Evolutionary conservation across 2,329 filamentous ascomycete species (phyloP).

Genomic region (Fulvia fulva): DNA sequence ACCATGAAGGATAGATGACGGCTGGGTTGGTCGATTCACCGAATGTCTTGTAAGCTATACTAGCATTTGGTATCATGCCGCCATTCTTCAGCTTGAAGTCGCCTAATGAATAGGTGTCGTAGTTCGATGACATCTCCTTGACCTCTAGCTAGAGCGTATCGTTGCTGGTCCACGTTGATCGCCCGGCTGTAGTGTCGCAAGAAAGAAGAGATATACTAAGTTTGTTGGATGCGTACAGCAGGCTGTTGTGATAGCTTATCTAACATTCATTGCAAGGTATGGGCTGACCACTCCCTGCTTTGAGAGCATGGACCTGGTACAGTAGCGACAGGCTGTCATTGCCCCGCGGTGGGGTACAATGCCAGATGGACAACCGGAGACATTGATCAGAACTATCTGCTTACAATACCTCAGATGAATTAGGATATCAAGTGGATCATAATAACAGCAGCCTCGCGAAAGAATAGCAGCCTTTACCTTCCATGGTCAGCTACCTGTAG

Average conservation of each 20-base stretch:
- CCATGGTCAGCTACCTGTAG: too few relatives aligned
- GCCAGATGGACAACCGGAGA: too few relatives aligned
- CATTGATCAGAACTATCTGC: too few relatives aligned
- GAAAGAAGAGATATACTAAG: background rate
- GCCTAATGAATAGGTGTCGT: constrained; percentile 46
- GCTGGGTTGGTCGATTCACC: constrained; percentile 60
- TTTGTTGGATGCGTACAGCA: too few relatives aligned
- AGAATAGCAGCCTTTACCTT: too few relatives aligned
- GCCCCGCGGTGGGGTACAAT: too few relatives aligned
- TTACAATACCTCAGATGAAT: too few relatives aligned
- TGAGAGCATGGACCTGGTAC: too few relatives aligned
- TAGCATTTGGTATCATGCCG: constrained; percentile 57
- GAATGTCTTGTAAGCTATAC: constrained; percentile 73
- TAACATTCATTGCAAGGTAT: background rate
- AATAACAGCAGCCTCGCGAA: too few relatives aligned
- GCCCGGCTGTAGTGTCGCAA: background rate
- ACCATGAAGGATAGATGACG: constrained; percentile 76
- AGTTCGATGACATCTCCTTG: constrained; percentile 23
- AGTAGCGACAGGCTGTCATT: too few relatives aligned
- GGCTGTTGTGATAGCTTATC: constrained; percentile 1
- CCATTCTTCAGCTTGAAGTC: constrained; percentile 58
- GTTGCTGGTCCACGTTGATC: background rate
- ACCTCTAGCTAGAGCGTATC: background rate
- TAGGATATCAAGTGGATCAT: too few relatives aligned
- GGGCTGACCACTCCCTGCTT: background rate